A percentile compares a stretch with the other conserved stretches of the same genome.
phyloP scores from a whole-genome alignment of 768 basidiomycete genomes.

The Suillus clintonianus region DNA sequence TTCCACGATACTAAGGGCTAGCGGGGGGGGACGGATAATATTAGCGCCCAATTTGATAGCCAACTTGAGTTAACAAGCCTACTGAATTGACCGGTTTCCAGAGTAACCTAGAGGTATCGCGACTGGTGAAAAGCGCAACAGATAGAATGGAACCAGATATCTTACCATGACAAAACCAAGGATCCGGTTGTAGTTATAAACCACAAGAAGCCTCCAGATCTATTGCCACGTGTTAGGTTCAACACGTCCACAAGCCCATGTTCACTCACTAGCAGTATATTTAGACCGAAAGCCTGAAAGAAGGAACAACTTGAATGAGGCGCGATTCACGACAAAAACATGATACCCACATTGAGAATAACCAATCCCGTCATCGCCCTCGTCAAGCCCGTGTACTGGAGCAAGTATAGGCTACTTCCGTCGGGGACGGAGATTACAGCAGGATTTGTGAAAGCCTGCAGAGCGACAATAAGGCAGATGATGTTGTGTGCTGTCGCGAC shows the following conservation, averaged over 20 bases:
- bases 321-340: too few species aligned
- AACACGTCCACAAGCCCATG: neutral
- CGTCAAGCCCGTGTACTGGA: neutral
- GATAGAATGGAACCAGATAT: neutral
- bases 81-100: neutral
- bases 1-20: neutral
- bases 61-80: neutral
- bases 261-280: constrained; percentile 3
- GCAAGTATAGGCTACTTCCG: neutral
- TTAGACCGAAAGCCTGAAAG: neutral
- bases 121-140: neutral
- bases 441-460: constrained; percentile 1
- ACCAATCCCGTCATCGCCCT: neutral
- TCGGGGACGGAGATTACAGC: neutral
- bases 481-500: constrained; percentile 8
- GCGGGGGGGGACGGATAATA: neutral
- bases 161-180: neutral
- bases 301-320: neutral
- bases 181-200: neutral
- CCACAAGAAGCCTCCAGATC: constrained; percentile 7
- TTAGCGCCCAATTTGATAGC: neutral
- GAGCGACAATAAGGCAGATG: neutral
- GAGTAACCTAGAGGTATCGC: neutral
- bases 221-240: neutral
- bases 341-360: constrained; percentile 2